Conservation (phyloP, 108 stramenopile genomes). For the Skeletonema menzelii region DNA sequence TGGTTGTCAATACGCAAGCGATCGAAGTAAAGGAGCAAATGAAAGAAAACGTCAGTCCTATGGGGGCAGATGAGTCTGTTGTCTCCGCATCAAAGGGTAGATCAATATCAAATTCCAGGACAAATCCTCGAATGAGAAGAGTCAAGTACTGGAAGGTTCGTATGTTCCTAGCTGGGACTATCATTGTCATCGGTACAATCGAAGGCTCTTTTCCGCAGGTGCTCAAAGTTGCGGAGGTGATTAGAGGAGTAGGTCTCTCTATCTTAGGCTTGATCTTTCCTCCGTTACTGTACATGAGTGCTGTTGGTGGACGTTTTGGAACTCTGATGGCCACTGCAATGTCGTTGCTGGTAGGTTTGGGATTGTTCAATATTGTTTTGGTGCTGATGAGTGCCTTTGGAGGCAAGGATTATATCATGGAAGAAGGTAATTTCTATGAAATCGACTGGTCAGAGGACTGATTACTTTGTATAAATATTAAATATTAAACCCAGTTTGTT, state of each 20-base stretch:
- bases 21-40: neutral
- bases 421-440: constrained; percentile 41
- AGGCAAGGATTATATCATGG: constrained; percentile 40
- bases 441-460: neutral
- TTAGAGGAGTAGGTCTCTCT: constrained; percentile 42
- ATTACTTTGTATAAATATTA: neutral
- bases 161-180: constrained; percentile 46
- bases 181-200: constrained; percentile 41
- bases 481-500: neutral
- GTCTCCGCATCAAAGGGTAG: neutral
- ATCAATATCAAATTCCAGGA: constrained; percentile 16
- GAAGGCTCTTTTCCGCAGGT: constrained; percentile 43
- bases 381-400: constrained; percentile 51
- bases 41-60: neutral
- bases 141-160: constrained; percentile 49
- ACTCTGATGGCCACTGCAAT: constrained; percentile 38
- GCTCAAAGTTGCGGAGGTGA: constrained; percentile 34
- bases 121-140: constrained; percentile 11
- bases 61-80: neutral
- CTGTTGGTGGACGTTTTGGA: constrained; percentile 39
- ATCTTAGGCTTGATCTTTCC: constrained; percentile 49
- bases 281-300: constrained; percentile 53
- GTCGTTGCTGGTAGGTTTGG: constrained; percentile 44
- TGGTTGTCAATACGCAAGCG: neutral
- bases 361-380: constrained; percentile 44